Evolutionary conservation across 1,284 basidiomycete genomes (phyloP).

Genomic region (Microbotryum intermedium): DNA sequence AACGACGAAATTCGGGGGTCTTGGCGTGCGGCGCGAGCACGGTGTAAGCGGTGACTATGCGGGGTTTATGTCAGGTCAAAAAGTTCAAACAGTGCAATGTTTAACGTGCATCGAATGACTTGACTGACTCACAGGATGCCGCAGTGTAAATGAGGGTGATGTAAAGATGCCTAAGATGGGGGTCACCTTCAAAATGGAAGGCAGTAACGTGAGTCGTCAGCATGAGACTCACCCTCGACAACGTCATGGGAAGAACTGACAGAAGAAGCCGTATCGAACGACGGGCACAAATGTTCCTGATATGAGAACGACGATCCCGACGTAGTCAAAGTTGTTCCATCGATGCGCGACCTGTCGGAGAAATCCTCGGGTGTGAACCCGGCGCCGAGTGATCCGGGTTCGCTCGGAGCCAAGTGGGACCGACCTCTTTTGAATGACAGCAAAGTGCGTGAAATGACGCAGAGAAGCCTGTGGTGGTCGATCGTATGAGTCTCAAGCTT

Average conservation of each 20-base stretch:
- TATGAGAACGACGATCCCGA: constrained; percentile 32
- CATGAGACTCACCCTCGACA: background rate
- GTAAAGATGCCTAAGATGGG: constrained; percentile 22
- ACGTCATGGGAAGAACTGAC: background rate
- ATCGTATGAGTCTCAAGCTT: background rate
- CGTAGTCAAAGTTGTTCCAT: constrained; percentile 32
- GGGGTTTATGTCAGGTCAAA: background rate
- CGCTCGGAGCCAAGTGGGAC: background rate
- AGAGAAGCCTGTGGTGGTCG: constrained; percentile 17
- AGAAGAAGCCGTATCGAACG: constrained; percentile 31
- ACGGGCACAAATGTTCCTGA: constrained; percentile 26
- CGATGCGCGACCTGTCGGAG: constrained; percentile 11
- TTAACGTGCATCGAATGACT: background rate
- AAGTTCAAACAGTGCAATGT: background rate
- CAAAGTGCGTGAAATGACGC: constrained; percentile 28
- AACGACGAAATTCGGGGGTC: constrained; percentile 26
- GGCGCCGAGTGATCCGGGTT: too few species aligned
- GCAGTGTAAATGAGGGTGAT: constrained; percentile 26
- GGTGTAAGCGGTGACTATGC: constrained; percentile 18
- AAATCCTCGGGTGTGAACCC: background rate
- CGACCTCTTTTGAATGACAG: constrained; percentile 23
- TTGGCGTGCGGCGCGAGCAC: constrained; percentile 26
- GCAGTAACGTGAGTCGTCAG: background rate
- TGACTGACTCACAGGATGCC: constrained; percentile 7
- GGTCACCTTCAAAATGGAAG: constrained; percentile 8